Percentiles rank a stretch among this genome's conserved stretches.
Conservation (phyloP, 2,329 filamentous ascomycete genomes). For the Colletotrichum lentis region DNA sequence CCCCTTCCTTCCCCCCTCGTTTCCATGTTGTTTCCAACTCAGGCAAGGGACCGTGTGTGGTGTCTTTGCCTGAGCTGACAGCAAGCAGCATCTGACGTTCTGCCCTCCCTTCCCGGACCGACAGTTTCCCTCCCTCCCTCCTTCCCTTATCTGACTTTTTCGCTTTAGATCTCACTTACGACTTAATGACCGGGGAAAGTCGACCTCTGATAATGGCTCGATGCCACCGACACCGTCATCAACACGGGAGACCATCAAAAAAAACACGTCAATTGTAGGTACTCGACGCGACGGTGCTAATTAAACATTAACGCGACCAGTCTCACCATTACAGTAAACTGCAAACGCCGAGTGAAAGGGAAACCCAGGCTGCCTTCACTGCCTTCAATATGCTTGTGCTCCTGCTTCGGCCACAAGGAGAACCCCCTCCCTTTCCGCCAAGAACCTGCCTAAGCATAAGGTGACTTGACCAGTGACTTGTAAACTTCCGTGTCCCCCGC, state of each 20-base stretch:
- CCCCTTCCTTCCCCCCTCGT: not conserved
- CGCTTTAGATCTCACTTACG: not conserved
- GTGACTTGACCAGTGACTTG: no score
- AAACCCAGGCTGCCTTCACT: constrained; percentile 8
- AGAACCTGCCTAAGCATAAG: not conserved
- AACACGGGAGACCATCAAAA: not conserved
- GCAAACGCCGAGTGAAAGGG: not conserved
- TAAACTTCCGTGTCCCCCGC: not conserved
- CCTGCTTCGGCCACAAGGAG: not conserved
- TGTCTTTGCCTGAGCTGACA: constrained; percentile 2
- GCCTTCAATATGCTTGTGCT: not conserved
- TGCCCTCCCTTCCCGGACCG: constrained; percentile 1
- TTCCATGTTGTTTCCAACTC: not conserved
- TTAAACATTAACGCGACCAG: not conserved
- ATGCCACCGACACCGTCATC: not conserved
- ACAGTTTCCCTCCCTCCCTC: not conserved
- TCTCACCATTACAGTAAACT: not conserved
- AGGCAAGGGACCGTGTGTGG: not conserved
- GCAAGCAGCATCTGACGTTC: not conserved
- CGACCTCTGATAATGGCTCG: not conserved
- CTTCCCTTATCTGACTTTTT: not conserved
- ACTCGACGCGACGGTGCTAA: not conserved
- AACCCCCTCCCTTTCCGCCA: not conserved
- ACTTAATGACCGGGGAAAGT: not conserved
- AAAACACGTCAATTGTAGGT: not conserved